These are phyloP conservation scores for Phytopythium vexans DNA, from an alignment of 352 stramenopile species.

Conservation along the genomic window DNA sequence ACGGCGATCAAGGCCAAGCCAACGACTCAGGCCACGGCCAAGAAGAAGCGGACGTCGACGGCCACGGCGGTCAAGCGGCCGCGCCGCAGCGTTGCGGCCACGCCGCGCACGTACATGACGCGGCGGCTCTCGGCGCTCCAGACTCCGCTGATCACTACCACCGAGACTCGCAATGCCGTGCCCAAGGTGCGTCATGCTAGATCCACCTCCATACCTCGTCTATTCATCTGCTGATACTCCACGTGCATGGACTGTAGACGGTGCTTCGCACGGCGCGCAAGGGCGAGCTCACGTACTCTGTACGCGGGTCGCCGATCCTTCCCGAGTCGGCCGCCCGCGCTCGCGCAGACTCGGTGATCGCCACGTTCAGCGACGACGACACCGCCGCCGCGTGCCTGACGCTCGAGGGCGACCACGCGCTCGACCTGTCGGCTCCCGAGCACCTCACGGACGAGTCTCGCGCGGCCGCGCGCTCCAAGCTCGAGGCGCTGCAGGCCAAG, in stretches of 20 bases:
- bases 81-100: constrained; percentile 5
- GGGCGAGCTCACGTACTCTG: constrained; percentile 72
- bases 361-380: constrained; percentile 45
- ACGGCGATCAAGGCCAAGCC: constrained; percentile 5
- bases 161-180: constrained; percentile 9
- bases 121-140: constrained; percentile 30
- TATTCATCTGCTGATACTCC: neutral
- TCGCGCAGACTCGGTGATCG: constrained; percentile 48
- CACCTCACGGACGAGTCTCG: constrained; percentile 53
- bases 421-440: constrained; percentile 66
- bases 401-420: constrained; percentile 54
- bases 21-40: too few relatives aligned
- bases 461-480: constrained; percentile 53
- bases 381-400: constrained; percentile 50
- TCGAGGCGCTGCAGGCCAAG: constrained; percentile 69
- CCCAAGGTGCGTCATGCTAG: constrained; percentile 21
- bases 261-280: constrained; percentile 67
- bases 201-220: neutral
- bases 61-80: too few relatives aligned
- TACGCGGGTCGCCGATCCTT: constrained; percentile 62
- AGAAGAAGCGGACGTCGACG: neutral
- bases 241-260: constrained; percentile 18
- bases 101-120: constrained; percentile 25
- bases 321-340: constrained; percentile 53
- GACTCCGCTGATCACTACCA: constrained; percentile 29